Evolutionary conservation across 2,329 filamentous ascomycete species (phyloP).

Genomic region (Mycosphaerelloides madeirae): DNA sequence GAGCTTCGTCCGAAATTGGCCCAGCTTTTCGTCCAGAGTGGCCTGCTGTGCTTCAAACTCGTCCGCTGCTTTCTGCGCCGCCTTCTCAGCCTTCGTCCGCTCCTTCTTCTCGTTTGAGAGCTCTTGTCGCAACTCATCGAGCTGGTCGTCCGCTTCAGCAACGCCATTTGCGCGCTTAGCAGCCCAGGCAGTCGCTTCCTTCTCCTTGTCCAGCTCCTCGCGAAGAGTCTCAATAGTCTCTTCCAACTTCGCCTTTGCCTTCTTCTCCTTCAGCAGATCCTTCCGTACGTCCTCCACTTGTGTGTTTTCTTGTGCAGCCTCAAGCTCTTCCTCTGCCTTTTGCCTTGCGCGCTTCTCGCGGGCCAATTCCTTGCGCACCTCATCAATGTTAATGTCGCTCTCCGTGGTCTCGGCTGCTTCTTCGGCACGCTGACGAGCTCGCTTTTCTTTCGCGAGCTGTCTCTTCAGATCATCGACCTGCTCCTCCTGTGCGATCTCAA

Average conservation of each 20-base stretch:
- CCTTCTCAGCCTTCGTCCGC: slow-evolving; percentile 49
- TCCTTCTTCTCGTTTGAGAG: slow-evolving; percentile 49
- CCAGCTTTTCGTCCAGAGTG: slow-evolving; percentile 65
- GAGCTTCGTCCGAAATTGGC: slow-evolving; percentile 64
- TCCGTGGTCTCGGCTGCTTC: slow-evolving; percentile 32
- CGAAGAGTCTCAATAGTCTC: slow-evolving; percentile 33
- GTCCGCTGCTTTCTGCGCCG: slow-evolving; percentile 51
- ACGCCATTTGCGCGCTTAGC: slow-evolving; percentile 40
- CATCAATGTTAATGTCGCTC: slow-evolving; percentile 29
- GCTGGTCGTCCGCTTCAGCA: slow-evolving; percentile 36
- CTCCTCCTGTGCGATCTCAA: slow-evolving; percentile 41
- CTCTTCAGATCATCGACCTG: slow-evolving; percentile 44
- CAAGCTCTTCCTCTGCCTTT: slow-evolving; percentile 32
- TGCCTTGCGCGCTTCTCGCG: slow-evolving; percentile 30
- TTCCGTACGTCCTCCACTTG: slow-evolving; percentile 31
- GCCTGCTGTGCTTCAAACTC: slow-evolving; percentile 61
- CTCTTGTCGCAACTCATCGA: slow-evolving; percentile 48
- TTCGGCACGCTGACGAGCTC: slow-evolving; percentile 40
- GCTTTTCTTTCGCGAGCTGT: slow-evolving; percentile 43
- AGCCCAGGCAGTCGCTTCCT: slow-evolving; percentile 34
- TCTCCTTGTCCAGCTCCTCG: slow-evolving; percentile 32
- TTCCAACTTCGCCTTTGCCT: slow-evolving; percentile 30
- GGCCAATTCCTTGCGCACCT: slow-evolving; percentile 30
- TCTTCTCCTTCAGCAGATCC: slow-evolving; percentile 32
- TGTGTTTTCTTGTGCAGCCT: slow-evolving; percentile 35